Evolutionary conservation across 139 green algal genomes (phyloP), one percentile per base, ranked within the genome.

Genomic region (Pseudopediastrum boryanum): DNA sequence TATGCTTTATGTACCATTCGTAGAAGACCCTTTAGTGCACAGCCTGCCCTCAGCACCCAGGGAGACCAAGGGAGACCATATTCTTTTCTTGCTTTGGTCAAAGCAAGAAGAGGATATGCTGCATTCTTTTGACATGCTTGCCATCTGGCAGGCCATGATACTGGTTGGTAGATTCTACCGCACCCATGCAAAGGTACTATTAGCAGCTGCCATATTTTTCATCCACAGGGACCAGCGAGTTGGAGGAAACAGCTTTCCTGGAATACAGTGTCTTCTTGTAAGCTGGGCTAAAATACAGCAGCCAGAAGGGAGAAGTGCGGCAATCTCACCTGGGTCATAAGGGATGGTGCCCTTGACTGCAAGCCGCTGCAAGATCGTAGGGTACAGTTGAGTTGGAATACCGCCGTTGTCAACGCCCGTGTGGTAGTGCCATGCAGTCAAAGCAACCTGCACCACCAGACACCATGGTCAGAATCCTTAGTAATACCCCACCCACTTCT

Each of bases 341-440:
- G 12, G 19, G 4, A 58, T 21, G 19, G 35, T 33, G 42, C 48
- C 43, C 10, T 4, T 13, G 29, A 27, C 39, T 6, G 50, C 33
- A 29, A 50, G 65, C 31, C 46, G 52, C 13, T 42, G 19, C 16
- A 72, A 12, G 29, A 48, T 51, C 13, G 31, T 29, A 5, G 59
- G 16, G 25, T 74, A 52, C 33, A 67, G 35, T 27, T 74, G 50
- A 2, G 41, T 61, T 23, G 71, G 25, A 13, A 69, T 36, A 9
- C 61, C 74, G 29, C 29, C 23, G 38, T 6, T 74, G 33, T 58
- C 43, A 36, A 39, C 42, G 46, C 74, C 74, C 4, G 48, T 54
- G 74, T 81, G 61, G 62, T 81, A 81, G 16, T 19, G 3, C 74
- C 74, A 81, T 4, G 12, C 46, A 39, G 19, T 36, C 74, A 81